These are phyloP conservation scores for Fusarium floridanum DNA, from an alignment of 2,329 filamentous ascomycete genomes.

Conservation along the genomic window DNA sequence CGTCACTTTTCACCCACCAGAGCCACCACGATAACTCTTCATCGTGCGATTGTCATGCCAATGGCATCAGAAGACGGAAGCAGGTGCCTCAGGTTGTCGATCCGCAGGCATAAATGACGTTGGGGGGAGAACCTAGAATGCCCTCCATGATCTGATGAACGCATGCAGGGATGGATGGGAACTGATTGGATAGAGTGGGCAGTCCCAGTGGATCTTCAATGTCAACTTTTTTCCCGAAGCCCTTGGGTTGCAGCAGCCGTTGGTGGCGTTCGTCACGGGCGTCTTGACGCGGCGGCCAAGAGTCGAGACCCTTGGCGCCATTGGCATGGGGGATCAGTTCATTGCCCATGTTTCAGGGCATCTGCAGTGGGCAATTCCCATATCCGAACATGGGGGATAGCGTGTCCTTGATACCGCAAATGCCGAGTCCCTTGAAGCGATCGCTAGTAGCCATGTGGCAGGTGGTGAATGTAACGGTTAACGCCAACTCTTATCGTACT, in stretches of 20 bases:
- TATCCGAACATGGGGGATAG: background rate
- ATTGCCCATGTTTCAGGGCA: background rate
- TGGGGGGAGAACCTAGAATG: background rate
- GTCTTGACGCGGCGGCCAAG: background rate
- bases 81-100: background rate
- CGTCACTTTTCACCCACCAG: background rate
- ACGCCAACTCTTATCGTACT: background rate
- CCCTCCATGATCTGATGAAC: constrained; percentile 1
- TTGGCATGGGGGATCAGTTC: background rate
- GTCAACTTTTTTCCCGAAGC: background rate
- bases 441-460: background rate
- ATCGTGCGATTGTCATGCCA: background rate
- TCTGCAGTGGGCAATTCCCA: background rate
- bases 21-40: background rate
- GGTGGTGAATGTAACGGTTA: background rate
- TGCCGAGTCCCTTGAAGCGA: background rate
- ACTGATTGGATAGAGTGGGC: background rate
- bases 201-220: background rate
- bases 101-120: constrained; percentile 1
- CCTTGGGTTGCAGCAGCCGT: background rate
- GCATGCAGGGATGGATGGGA: background rate
- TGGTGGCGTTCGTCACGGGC: constrained; percentile 2
- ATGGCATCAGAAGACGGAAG: constrained; percentile 1
- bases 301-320: constrained; percentile 1
- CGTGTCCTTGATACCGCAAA: background rate